Base-by-base conservation (phyloP, 192 early-diverging fungal species). In the Spinellus fusiger region DNA sequence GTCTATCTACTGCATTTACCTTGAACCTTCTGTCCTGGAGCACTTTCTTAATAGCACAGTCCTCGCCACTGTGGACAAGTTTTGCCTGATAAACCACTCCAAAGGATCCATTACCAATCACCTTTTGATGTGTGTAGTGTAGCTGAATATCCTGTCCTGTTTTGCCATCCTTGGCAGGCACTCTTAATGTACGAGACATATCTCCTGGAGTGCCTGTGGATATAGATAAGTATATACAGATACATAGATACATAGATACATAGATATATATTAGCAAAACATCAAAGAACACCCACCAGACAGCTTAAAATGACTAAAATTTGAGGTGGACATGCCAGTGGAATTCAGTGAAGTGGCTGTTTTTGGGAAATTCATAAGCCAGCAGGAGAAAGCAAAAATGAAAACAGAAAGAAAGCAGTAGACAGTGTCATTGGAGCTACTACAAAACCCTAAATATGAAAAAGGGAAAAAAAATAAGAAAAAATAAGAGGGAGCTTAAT, bases 11-110 rank as follows among this genome's bases (percentile, higher is more conserved):
- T n/a, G 37, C 10, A n/a, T 20, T 60, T 77, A 89, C 89, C 84
- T 98, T 98, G 82, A 95, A 98, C 47, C 96, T 84, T 75, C 90
- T 93, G 73, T 98, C 96, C 80, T 96, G 96, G 23, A 94, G 74
- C 5, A 98, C 96, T 75, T 95, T 95, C 77, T 98, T 98, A 64
- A 98, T 94, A 49, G 96, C 96, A 33, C 84, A 86, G 34, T 84
- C 80, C 65, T 96, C 91, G 44, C 80, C 77, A 53, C 79, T 82
- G 59, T 86, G 81, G 33, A 90, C 76, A 23, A 96, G 72, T 73
- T 92, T 91, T 29, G 93, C 94, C 69, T 94, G 91, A 70, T 88
- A 94, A n/a, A 98, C 96, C 6, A 98, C 94, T 32, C 96, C 96
- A 77, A 98, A 98, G n/a, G 93, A 93, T 15, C 96, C 96, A 62